Conservation (phyloP, 345 rosid genomes). For the Theobroma cacao region DNA sequence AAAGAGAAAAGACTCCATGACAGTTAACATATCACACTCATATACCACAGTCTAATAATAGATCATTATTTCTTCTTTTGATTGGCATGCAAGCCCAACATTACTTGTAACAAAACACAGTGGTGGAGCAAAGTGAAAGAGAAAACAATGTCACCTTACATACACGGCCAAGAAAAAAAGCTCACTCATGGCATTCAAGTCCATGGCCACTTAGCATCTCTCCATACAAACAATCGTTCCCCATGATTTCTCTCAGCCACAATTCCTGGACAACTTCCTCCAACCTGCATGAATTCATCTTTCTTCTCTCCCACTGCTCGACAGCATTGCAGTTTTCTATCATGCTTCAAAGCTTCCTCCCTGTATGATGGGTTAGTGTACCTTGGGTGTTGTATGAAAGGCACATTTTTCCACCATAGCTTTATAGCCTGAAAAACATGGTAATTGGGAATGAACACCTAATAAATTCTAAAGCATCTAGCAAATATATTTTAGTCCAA, state of each 20-base stretch:
- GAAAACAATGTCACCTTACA: neutral
- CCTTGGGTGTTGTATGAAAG: constrained; percentile 76
- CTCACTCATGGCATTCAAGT: constrained; percentile 32
- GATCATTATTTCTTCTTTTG: neutral
- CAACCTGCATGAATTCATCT: constrained; percentile 15
- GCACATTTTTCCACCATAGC: constrained; percentile 87
- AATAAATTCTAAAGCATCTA: neutral
- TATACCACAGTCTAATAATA: neutral
- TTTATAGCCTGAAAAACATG: constrained; percentile 57
- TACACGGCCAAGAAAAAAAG: neutral
- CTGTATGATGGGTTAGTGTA: constrained; percentile 54
- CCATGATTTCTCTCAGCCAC: constrained; percentile 16
- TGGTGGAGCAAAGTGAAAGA: neutral
- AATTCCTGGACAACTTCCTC: constrained; percentile 14
- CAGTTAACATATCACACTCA: neutral
- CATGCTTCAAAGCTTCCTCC: constrained; percentile 56
- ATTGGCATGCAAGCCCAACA: neutral
- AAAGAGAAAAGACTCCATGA: neutral
- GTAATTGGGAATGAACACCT: neutral
- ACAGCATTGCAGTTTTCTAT: constrained; percentile 49
- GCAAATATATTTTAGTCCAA: neutral
- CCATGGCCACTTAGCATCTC: constrained; percentile 97
- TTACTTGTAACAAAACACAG: neutral
- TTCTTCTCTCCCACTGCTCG: constrained; percentile 23
- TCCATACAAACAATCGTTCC: constrained; percentile 65